phyloP scores from a whole-genome alignment of 2,329 filamentous ascomycete species.

The Sporothrix inflata region DNA sequence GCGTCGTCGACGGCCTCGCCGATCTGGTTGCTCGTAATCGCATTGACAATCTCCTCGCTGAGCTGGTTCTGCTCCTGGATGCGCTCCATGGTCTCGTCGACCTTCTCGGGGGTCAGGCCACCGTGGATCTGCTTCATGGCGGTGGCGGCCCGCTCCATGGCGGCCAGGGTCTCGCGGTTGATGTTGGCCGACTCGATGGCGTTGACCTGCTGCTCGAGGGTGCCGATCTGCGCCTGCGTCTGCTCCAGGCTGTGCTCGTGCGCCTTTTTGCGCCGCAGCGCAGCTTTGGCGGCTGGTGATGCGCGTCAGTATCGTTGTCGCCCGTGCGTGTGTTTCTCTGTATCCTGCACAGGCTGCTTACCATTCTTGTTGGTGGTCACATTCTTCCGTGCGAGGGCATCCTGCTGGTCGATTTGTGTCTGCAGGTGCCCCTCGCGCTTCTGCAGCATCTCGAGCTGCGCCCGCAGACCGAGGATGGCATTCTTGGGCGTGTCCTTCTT shows the following conservation, averaged over 20 bases:
- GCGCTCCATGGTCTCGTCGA: constrained; percentile 93
- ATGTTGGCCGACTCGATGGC: constrained; percentile 98
- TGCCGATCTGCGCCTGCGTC: constrained; percentile 85
- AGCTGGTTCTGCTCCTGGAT: constrained; percentile 90
- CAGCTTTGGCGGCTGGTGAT: constrained; percentile 78
- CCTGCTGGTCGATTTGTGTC: constrained; percentile 91
- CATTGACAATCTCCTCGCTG: constrained; percentile 88
- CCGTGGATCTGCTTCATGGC: constrained; percentile 95
- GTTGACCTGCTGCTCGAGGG: constrained; percentile 93
- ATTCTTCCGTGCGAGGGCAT: constrained; percentile 84
- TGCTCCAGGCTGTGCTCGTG: constrained; percentile 92
- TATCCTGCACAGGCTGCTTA: constrained; percentile 51
- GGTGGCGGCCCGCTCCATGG: constrained; percentile 86
- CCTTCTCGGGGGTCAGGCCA: constrained; percentile 88
- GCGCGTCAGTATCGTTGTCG: not conserved
- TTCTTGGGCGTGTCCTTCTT: constrained; percentile 95
- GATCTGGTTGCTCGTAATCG: constrained; percentile 73
- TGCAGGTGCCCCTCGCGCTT: constrained; percentile 93
- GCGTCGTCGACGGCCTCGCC: constrained; percentile 78
- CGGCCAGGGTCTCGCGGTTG: constrained; percentile 92
- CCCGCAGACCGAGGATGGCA: constrained; percentile 84
- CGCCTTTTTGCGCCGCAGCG: constrained; percentile 90
- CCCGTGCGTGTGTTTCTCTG: not conserved
- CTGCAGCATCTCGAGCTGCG: constrained; percentile 95
- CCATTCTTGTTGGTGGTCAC: constrained; percentile 88